A percentile compares a stretch with the other conserved stretches of the same genome.
Conservation (phyloP, 495 filamentous ascomycete genomes). For the Penicillium herquei region DNA sequence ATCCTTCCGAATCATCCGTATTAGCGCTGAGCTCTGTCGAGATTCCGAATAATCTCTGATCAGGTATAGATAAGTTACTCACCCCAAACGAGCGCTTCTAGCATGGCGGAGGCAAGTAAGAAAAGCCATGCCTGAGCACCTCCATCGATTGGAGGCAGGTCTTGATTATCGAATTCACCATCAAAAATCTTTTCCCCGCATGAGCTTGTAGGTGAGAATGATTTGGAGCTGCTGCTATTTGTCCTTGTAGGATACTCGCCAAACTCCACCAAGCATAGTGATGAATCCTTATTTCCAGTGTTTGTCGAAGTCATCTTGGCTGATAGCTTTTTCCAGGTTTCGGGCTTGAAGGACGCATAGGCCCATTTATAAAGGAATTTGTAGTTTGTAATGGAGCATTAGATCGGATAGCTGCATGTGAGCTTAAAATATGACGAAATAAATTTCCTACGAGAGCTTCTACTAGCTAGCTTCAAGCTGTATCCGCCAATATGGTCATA, state of each 20-base stretch:
- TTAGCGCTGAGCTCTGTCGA: background rate
- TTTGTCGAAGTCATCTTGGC: background rate
- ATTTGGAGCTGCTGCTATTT: background rate
- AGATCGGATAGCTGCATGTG: too few relatives aligned
- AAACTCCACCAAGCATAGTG: background rate
- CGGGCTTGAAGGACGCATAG: too few relatives aligned
- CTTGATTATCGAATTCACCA: background rate
- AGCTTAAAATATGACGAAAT: background rate
- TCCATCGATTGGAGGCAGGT: conserved; percentile 54
- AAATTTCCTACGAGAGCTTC: background rate
- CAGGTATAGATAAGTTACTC: conserved; percentile 7
- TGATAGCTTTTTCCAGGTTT: background rate
- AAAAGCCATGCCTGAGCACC: conserved; percentile 65
- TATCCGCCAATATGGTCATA: background rate
- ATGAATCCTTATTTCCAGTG: background rate
- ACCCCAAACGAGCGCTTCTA: conserved; percentile 68
- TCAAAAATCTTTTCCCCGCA: background rate
- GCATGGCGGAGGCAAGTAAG: conserved; percentile 55
- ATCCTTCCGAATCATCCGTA: conserved; percentile 40
- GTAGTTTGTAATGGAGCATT: too few relatives aligned
- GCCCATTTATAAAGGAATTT: background rate
- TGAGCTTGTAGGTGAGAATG: background rate
- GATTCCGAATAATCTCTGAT: background rate
- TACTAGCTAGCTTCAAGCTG: background rate
- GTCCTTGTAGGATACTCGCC: background rate